phyloP scores from a whole-genome alignment of 345 rosid species.

The Gossypium bickii region DNA sequence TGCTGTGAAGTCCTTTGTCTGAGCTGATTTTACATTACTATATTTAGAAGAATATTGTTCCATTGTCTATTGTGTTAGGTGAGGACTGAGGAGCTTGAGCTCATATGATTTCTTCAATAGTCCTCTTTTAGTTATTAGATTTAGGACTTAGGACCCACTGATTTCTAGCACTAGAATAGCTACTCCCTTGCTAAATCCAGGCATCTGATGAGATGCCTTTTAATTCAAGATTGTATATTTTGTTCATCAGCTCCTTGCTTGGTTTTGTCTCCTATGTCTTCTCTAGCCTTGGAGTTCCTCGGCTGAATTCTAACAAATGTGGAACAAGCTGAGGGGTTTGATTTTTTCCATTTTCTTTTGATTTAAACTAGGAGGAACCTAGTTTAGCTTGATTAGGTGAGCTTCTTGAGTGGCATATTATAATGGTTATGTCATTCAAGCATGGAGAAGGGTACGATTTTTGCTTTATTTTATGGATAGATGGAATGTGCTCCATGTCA shows the following conservation, averaged over 20 bases:
- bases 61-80: neutral
- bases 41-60: neutral
- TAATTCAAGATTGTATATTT: neutral
- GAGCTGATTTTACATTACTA: conserved; percentile 2
- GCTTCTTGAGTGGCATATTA: neutral
- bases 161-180: neutral
- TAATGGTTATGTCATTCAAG: neutral
- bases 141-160: neutral
- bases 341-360: neutral
- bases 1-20: conserved; percentile 13
- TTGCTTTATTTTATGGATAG: conserved; percentile 3
- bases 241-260: conserved; percentile 1
- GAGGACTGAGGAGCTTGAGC: neutral
- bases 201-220: neutral
- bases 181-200: neutral
- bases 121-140: neutral
- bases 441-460: neutral
- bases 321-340: neutral
- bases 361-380: neutral
- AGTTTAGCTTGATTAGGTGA: neutral
- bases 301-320: conserved; percentile 1
- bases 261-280: neutral
- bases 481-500: conserved; percentile 7
- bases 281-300: neutral
- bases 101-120: neutral